phyloP scores from a whole-genome alignment of 108 stramenopile species.

The Pseudonitzschia multiseries region DNA sequence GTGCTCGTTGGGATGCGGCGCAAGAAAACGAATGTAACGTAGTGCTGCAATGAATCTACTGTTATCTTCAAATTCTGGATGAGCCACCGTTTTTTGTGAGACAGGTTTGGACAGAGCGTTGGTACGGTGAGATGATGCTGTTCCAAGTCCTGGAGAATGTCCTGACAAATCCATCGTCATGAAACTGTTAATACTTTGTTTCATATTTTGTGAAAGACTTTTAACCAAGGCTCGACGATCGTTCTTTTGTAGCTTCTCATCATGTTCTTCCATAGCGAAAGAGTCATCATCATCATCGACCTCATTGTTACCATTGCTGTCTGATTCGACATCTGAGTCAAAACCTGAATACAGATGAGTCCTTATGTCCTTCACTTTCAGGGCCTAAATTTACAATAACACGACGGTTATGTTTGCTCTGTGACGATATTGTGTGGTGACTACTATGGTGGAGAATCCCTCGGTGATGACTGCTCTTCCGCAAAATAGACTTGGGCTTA shows the following conservation, averaged over 20 bases:
- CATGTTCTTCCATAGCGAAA: neutral
- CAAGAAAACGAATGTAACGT: constrained; percentile 28
- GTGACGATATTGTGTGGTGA: constrained; percentile 3
- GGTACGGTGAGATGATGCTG: neutral
- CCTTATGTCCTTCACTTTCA: too few species aligned
- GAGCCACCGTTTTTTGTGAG: constrained; percentile 18
- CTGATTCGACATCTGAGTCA: neutral
- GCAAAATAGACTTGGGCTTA: neutral
- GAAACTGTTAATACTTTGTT: neutral
- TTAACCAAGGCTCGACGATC: neutral
- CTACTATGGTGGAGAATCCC: neutral
- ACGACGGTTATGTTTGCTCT: neutral
- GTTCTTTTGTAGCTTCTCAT: neutral
- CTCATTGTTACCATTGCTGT: neutral
- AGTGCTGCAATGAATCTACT: constrained; percentile 9
- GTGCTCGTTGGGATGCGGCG: constrained; percentile 37
- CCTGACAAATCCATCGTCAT: constrained; percentile 2
- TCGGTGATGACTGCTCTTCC: neutral
- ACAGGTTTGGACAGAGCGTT: neutral
- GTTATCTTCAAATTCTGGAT: constrained; percentile 27
- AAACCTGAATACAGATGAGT: neutral
- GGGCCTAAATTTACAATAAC: neutral
- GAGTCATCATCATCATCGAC: constrained; percentile 4
- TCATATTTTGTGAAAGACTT: neutral
- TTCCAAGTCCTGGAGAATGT: neutral